Percentiles rank a stretch among this genome's conserved stretches.
Conservation (phyloP, 2,329 filamentous ascomycete genomes). For the Aspergillus melleus region DNA sequence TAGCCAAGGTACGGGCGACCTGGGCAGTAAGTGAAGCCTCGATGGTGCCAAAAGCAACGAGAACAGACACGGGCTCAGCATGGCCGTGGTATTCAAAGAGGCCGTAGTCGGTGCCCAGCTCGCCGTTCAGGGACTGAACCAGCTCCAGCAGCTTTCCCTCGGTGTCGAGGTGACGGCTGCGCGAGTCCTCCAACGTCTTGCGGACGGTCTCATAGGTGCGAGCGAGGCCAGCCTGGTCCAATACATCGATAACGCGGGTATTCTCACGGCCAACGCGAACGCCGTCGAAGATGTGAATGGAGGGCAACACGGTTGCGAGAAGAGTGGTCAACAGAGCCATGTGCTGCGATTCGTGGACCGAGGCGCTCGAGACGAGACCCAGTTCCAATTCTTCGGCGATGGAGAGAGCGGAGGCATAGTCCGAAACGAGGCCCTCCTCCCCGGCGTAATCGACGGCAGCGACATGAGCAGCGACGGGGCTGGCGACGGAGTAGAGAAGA, state of each 20-base stretch:
- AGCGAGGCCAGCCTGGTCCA: constrained; percentile 70
- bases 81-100: constrained; percentile 95
- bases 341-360: constrained; percentile 89
- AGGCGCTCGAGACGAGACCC: constrained; percentile 79
- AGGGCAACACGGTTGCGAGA: constrained; percentile 74
- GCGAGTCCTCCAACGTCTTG: constrained; percentile 60
- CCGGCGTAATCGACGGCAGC: constrained; percentile 83
- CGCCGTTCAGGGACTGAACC: constrained; percentile 76
- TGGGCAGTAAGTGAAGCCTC: constrained; percentile 85
- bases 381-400: constrained; percentile 88
- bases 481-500: constrained; percentile 85
- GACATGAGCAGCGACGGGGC: constrained; percentile 88
- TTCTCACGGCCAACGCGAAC: constrained; percentile 81
- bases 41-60: constrained; percentile 90
- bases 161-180: constrained; percentile 68
- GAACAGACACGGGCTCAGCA: constrained; percentile 71
- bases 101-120: constrained; percentile 89
- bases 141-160: constrained; percentile 72
- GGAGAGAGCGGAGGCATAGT: constrained; percentile 79
- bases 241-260: constrained; percentile 75
- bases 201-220: constrained; percentile 68
- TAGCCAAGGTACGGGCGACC: constrained; percentile 70
- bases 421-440: constrained; percentile 72
- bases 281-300: constrained; percentile 85
- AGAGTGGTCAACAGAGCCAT: constrained; percentile 88